Base-by-base conservation (phyloP, 2,329 filamentous ascomycete species). In the Pseudogymnoascus sp. region DNA sequence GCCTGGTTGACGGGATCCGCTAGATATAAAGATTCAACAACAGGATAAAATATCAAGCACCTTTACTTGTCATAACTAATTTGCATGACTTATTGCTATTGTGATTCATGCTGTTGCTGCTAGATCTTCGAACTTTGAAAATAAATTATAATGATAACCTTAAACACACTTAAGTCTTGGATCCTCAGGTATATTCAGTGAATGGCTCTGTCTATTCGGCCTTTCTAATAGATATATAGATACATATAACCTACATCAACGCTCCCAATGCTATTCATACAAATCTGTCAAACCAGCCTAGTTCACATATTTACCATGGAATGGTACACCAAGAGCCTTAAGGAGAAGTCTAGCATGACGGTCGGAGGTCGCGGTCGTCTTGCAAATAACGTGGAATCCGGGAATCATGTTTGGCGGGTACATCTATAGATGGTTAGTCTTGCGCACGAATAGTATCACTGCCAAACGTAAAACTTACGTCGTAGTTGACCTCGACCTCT, bases 401-500 rank as follows among this genome's bases (percentile, higher is more conserved):
- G 73, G 72, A 63, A 75, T 74, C 68, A 73, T 68, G 38, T 80
- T 80, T 62, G 81, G 76, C 50, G 83, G 83, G 70, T 85, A 86
- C 77, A 85, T 82, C 82, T 86, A 53, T 16, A 53, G 19, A 53
- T 62, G 26, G 65, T 68, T 66, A 68, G 62, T 61, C 64, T 35
- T 38, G 50, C n/a, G 37, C 14, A 37, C 59, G 10, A 62, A 46
- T 12, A 31, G 22, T 35, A 14, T 22, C n/a, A 24, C 59, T 56
- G 5, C 28, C 50, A 33, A 33, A 33, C 28, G 28, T 40, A 46
- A 38, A 62, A 83, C 90, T 83, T 78, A 96, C 91, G 77, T 96
- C 91, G 73, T 95, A 96, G 79, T 96, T 97, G 70, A 91, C 86
- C 76, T 97, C 93, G 53, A 99, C 85, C 79, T 99, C 95, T 0